phyloP scores from a whole-genome alignment of 495 filamentous ascomycete genomes.

The Alectoria sarmentosa region DNA sequence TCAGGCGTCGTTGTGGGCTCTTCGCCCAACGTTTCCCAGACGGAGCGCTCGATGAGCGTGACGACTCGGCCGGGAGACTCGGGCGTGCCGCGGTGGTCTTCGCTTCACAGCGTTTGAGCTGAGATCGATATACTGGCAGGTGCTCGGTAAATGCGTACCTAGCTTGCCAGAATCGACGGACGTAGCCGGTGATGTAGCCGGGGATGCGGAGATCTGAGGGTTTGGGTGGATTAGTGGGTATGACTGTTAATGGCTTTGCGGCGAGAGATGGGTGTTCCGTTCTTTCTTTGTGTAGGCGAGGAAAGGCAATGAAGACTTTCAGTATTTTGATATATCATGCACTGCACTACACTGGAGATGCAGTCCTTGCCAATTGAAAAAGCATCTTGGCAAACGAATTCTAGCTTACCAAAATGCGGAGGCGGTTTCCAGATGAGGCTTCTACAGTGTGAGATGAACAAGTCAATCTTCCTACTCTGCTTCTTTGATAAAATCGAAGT shows the following conservation, averaged over 20 bases:
- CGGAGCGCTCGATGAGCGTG: slow-evolving; percentile 74
- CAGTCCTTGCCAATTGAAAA: too few species aligned
- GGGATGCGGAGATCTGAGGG: slow-evolving; percentile 70
- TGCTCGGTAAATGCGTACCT: slow-evolving; percentile 48
- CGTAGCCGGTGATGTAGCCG: slow-evolving; percentile 90
- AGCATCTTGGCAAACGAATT: neutral
- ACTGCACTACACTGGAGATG: too few species aligned
- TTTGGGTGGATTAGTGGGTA: neutral
- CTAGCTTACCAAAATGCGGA: slow-evolving; percentile 74
- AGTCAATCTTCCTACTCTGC: too few species aligned
- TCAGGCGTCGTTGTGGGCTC: slow-evolving; percentile 31
- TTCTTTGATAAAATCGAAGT: too few species aligned
- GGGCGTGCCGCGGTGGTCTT: slow-evolving; percentile 93
- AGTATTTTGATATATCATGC: too few species aligned
- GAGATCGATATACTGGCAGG: slow-evolving; percentile 88
- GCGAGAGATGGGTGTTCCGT: neutral
- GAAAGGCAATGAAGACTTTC: neutral
- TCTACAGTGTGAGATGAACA: slow-evolving; percentile 39
- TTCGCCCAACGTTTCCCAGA: slow-evolving; percentile 77
- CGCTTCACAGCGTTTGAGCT: slow-evolving; percentile 50
- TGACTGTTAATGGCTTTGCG: neutral
- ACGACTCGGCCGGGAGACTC: slow-evolving; percentile 83
- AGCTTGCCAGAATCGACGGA: slow-evolving; percentile 89
- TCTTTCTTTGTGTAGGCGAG: neutral
- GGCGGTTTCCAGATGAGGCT: slow-evolving; percentile 98